Evolutionary conservation across 768 basidiomycete species (phyloP), one percentile per base, ranked within the genome.

Genomic region (Atractiella rhizophila): DNA sequence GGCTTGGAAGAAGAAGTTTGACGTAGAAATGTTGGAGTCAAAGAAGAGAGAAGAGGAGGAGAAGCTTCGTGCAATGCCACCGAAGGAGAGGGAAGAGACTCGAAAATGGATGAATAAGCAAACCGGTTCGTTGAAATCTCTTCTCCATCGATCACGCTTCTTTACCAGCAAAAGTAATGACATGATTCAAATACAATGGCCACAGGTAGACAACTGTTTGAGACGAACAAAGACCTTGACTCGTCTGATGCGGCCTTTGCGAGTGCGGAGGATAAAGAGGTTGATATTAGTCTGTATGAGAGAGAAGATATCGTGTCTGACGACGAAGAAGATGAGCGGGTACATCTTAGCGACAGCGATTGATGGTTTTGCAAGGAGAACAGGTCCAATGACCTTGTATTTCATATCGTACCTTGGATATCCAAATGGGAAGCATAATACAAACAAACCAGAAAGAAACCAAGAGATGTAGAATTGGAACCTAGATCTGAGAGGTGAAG

Each of bases 171-270:
- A 26, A 33, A 28, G 16, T 33, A 34, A 36, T 41, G 34, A 26
- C 20, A 35, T 28, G 9, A 18, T 9, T n/a, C 30, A 28, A 27
- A 16, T 20, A 39, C 19, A 1, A 38, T 18, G 28, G 12, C 20
- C n/a, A 42, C 49, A 88, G 88, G 88, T 21, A 73, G 82, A 19
- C 83, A 91, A 61, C 61, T 94, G 33, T 98, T 96, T 59, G 82
- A 88, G 60, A 69, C 70, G 28, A 73, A 81, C 55, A 69, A 63
- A 42, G 69, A 69, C 50, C 64, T 85, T 26, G 69, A 62, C 4
- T 60, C 61, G 8, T 74, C 79, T 35, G 88, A 94, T 40, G 78
- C 79, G 48, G 66, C 60, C 12, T 63, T 85, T 28, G 59, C 75
- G 54, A 86, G 59, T 35, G 64, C 94, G 57, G 88, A 85, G 55